Conservation (phyloP, 2,329 filamentous ascomycete genomes). For the Raffaelea deltoideospora region DNA sequence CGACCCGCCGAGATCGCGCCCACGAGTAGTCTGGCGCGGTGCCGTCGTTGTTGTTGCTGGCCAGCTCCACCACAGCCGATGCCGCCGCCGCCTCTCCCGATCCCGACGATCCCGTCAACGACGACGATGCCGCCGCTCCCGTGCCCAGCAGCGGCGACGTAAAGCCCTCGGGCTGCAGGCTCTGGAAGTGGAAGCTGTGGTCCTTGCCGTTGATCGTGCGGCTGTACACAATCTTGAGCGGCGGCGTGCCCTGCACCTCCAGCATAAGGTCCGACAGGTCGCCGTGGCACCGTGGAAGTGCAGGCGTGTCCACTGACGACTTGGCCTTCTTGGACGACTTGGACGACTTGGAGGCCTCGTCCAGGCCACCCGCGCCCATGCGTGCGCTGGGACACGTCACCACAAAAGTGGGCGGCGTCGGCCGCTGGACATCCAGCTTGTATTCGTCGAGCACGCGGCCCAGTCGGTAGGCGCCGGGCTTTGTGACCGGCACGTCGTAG, state of each 20-base stretch:
- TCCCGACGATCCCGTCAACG: neutral
- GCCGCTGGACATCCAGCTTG: conserved; percentile 77
- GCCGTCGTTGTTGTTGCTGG: conserved; percentile 34
- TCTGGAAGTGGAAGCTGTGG: conserved; percentile 79
- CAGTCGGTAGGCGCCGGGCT: conserved; percentile 75
- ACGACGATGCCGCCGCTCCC: conserved; percentile 27
- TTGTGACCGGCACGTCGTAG: conserved; percentile 63
- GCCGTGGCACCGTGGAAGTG: conserved; percentile 61
- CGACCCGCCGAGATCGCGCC: conserved; percentile 61
- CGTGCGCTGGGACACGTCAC: conserved; percentile 71
- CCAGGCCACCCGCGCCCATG: conserved; percentile 32
- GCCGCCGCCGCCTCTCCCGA: neutral
- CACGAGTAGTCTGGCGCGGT: conserved; percentile 59
- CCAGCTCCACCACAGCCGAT: neutral
- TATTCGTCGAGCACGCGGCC: conserved; percentile 81
- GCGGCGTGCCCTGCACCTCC: conserved; percentile 76
- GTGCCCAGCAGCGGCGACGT: conserved; percentile 59
- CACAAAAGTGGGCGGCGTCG: conserved; percentile 63
- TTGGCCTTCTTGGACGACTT: too few species aligned
- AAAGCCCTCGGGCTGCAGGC: conserved; percentile 78
- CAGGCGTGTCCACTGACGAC: too few species aligned
- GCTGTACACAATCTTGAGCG: conserved; percentile 84
- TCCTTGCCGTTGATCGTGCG: conserved; percentile 73
- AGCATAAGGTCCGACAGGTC: conserved; percentile 77
- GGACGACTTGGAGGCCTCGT: neutral